These are phyloP conservation scores for Anthostomella pinea DNA, from an alignment of 2,329 filamentous ascomycete genomes.

Conservation along the genomic window DNA sequence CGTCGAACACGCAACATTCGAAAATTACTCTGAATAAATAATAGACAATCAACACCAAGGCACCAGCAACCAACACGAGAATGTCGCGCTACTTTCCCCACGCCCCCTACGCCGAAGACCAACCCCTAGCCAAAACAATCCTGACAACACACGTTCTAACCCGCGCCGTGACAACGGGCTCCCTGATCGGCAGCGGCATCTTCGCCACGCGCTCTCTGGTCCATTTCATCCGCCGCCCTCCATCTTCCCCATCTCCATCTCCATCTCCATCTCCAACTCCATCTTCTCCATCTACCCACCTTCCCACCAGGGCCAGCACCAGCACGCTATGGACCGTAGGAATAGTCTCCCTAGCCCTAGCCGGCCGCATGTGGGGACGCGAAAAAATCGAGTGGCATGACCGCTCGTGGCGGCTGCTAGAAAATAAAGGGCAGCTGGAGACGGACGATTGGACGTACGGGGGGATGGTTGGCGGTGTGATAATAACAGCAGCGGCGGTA, in stretches of 20 bases:
- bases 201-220: conserved; percentile 32
- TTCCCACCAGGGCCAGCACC: conserved; percentile 45
- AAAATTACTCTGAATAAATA: background rate
- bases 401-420: conserved; percentile 58
- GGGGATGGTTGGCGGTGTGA: conserved; percentile 38
- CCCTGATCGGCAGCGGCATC: conserved; percentile 44
- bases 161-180: conserved; percentile 51
- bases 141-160: conserved; percentile 59
- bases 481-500: conserved; percentile 27
- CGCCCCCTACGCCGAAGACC: conserved; percentile 60
- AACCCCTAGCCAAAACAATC: conserved; percentile 51
- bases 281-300: conserved; percentile 29
- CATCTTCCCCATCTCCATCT: conserved; percentile 29
- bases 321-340: conserved; percentile 45
- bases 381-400: conserved; percentile 64
- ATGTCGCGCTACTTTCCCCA: conserved; percentile 59
- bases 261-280: conserved; percentile 41
- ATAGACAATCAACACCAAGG: background rate
- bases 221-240: conserved; percentile 9
- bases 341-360: conserved; percentile 42
- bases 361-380: conserved; percentile 51
- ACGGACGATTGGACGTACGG: conserved; percentile 54
- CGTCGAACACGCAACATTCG: too few relatives aligned
- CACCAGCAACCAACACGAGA: conserved; percentile 1
- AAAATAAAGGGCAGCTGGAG: conserved; percentile 55